Percentiles rank a stretch among this genome's conserved stretches.
Evolutionary conservation across 306 rosid genomes (phyloP).

Genomic region (Vigna mungo): DNA sequence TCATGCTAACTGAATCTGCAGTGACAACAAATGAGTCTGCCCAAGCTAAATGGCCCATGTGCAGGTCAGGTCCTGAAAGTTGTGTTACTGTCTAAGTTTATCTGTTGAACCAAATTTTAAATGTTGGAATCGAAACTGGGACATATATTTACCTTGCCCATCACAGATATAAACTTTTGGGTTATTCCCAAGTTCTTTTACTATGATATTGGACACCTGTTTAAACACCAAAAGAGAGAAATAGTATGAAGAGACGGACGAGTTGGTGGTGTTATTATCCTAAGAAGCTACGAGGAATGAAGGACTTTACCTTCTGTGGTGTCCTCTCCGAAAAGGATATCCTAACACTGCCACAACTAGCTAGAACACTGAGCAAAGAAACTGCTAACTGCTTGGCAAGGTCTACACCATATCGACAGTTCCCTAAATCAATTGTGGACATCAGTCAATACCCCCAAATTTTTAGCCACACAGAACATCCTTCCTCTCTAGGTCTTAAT

Average conservation of each 20-base stretch:
- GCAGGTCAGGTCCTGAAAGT: constrained; percentile 78
- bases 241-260: constrained; percentile 16
- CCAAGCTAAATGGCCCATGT: constrained; percentile 97
- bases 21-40: constrained; percentile 91
- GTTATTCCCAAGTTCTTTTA: constrained; percentile 78
- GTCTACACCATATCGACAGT: constrained; percentile 84
- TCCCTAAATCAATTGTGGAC: constrained; percentile 57
- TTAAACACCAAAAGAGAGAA: constrained; percentile 38
- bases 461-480: neutral
- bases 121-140: constrained; percentile 23
- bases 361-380: constrained; percentile 70
- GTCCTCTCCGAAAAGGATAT: constrained; percentile 93
- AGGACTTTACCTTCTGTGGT: constrained; percentile 71
- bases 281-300: constrained; percentile 4
- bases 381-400: constrained; percentile 82
- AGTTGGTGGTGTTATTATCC: neutral
- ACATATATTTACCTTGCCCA: constrained; percentile 68
- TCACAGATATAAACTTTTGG: constrained; percentile 88
- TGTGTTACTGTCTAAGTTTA: neutral
- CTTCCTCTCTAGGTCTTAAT: neutral
- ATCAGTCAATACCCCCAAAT: constrained; percentile 16
- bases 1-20: constrained; percentile 92
- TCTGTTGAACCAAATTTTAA: constrained; percentile 31
- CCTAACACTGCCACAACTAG: constrained; percentile 86
- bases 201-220: constrained; percentile 69